Conservation (phyloP, 1,284 basidiomycete species). For the Tetrapyrgos nigripes region DNA sequence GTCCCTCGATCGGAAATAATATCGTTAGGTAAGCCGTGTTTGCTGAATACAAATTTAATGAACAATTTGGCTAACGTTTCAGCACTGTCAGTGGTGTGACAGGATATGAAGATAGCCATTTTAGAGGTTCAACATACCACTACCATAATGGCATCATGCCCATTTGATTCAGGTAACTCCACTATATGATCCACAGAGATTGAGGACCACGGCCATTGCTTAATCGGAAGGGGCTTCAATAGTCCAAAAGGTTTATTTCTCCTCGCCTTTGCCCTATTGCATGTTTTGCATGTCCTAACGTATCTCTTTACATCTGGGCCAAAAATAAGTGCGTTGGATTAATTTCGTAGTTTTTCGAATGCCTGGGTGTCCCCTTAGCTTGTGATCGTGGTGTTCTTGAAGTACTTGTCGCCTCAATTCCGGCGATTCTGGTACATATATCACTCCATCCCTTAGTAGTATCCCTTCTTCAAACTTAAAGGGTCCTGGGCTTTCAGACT, state of each 20-base stretch:
- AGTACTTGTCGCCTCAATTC: constrained; percentile 2
- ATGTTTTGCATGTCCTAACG: constrained; percentile 7
- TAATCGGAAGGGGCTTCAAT: constrained; percentile 5
- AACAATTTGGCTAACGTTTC: not conserved
- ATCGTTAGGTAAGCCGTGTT: constrained; percentile 5
- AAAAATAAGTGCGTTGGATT: constrained; percentile 25
- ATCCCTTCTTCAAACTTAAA: constrained; percentile 24
- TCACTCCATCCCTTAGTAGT: not conserved
- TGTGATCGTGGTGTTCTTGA: constrained; percentile 13
- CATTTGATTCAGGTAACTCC: constrained; percentile 33
- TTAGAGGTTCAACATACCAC: constrained; percentile 18
- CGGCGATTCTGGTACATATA: constrained; percentile 13
- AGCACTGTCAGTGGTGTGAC: not conserved
- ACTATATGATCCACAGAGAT: constrained; percentile 20
- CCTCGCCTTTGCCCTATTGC: not conserved
- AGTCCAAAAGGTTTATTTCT: constrained; percentile 3
- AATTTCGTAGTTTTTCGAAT: constrained; percentile 30
- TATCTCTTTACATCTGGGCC: constrained; percentile 26
- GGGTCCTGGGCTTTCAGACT: not conserved
- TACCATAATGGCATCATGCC: constrained; percentile 35
- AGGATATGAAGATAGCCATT: not conserved
- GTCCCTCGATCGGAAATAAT: constrained; percentile 4
- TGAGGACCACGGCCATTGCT: constrained; percentile 3
- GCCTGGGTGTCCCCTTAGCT: constrained; percentile 38
- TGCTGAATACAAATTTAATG: not conserved